A percentile compares a stretch with the other conserved stretches of the same genome.
Conservation (phyloP, 306 rosid genomes). For the Ceratonia siliqua region DNA sequence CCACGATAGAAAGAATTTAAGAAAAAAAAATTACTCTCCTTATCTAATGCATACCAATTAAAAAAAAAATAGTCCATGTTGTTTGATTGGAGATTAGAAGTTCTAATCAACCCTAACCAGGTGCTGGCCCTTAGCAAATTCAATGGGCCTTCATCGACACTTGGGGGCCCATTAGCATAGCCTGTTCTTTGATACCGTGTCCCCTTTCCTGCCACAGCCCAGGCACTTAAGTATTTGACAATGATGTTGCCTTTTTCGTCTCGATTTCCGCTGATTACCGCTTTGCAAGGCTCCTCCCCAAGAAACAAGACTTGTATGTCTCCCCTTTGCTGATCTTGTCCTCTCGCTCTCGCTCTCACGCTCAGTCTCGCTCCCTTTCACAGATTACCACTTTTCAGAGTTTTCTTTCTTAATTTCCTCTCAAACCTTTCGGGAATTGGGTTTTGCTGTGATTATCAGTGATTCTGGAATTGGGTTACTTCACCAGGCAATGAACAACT, state of each 20-base stretch:
- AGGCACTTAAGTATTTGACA: neutral
- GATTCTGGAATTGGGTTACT: constrained; percentile 20
- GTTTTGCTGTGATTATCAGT: neutral
- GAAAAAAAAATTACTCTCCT: too few species aligned
- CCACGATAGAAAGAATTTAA: too few species aligned
- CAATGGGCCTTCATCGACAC: neutral
- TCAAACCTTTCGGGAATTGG: neutral
- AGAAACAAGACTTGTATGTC: neutral
- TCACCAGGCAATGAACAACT: neutral
- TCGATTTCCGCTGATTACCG: neutral
- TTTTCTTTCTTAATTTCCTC: neutral
- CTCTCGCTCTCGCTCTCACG: neutral
- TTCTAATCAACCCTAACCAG: too few species aligned
- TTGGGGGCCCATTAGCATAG: neutral
- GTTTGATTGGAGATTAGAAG: too few species aligned
- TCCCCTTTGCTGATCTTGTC: neutral
- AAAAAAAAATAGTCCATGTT: too few species aligned
- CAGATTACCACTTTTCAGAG: too few species aligned
- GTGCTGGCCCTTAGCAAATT: neutral
- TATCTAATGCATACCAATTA: too few species aligned
- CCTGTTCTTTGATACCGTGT: too few species aligned
- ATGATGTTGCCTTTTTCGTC: neutral
- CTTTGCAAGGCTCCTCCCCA: neutral
- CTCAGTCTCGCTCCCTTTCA: too few species aligned
- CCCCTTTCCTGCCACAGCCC: neutral